Conservation (phyloP, 192 early-diverging fungal genomes). For the Martensiomyces pterosporus region DNA sequence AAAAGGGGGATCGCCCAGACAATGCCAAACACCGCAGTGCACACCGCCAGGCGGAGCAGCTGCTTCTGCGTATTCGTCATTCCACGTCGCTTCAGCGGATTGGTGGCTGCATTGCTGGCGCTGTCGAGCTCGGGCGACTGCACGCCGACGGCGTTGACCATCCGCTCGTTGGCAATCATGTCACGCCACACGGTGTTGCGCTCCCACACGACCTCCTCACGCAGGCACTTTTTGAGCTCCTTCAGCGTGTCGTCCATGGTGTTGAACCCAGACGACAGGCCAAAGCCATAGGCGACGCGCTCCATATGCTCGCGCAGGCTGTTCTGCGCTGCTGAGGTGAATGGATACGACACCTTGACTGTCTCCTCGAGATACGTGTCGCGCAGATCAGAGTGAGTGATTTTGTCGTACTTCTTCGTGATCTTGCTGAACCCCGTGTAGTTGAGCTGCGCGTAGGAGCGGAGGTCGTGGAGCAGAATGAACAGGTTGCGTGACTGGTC, state of each 20-base stretch:
- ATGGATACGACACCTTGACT: conserved; percentile 67
- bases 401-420: conserved; percentile 97
- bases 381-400: conserved; percentile 73
- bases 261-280: conserved; percentile 17
- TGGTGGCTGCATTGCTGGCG: conserved; percentile 6
- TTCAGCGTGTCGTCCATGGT: conserved; percentile 61
- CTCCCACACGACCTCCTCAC: conserved; percentile 92
- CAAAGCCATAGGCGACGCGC: conserved; percentile 23
- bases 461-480: conserved; percentile 78
- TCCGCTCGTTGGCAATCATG: conserved; percentile 88
- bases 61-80: conserved; percentile 51
- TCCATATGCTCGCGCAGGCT: conserved; percentile 61
- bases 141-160: conserved; percentile 69
- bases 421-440: conserved; percentile 91
- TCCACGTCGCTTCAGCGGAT: conserved; percentile 51
- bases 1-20: conserved; percentile 64
- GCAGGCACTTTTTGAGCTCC: conserved; percentile 75
- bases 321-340: conserved; percentile 59
- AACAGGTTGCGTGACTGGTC: conserved; percentile 67
- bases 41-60: conserved; percentile 46
- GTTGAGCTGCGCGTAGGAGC: conserved; percentile 86
- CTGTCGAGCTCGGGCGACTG: conserved; percentile 47
- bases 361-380: conserved; percentile 61
- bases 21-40: conserved; percentile 57
- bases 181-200: conserved; percentile 97